Base-by-base conservation (phyloP, 2,329 filamentous ascomycete species). In the Monilinia fructigena region DNA sequence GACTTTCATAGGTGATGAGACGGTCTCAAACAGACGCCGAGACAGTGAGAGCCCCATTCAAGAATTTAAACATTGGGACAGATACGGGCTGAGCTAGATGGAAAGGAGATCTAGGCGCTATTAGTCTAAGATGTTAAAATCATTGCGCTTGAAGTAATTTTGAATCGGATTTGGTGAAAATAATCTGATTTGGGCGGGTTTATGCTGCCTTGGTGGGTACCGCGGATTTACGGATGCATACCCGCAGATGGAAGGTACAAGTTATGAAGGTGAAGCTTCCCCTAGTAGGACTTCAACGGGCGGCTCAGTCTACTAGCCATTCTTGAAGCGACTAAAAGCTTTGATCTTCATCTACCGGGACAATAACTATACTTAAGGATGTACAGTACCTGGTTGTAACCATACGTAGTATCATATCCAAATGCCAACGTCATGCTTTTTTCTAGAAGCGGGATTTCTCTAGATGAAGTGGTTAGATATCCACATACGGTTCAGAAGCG, bases 221-320 rank as follows among this genome's bases (percentile, higher is more conserved):
- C 1, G 42, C 20, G 42, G 4, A 35, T 35, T 23, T 11, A 42
- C 42, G 26, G 28, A 20, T 48, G n/a, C 28, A 7, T 12, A 11
- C 31, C 56, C 14, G 12, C 10, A 35, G 14, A 7, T 42, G 4
- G 31, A 35, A 3, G 5, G 5, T 8, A 35, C 31, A 35, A 35
- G 31, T 6, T 35, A 6, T 38, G 28, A 50, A 10, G n/a, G n/a
- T 3, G 14, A 23, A 35, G 47, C 5, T 26, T 5, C 28, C 5
- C 26, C 31, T 10, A 18, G 45, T 38, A 38, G 58, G 45, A 60
- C 45, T 50, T 50, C 58, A 60, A 60, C 58, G 45, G 58, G 56
- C 35, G 56, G 28, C 56, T 48, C 42, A 16, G 14, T 8, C 8
- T 14, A 35, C 18, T 55, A 12, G 18, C 16, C 18, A 7, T 55